A percentile compares a stretch with the other conserved stretches of the same genome.
Conservation (phyloP, 2,329 filamentous ascomycete genomes). For the Incumbomyces delicatus region DNA sequence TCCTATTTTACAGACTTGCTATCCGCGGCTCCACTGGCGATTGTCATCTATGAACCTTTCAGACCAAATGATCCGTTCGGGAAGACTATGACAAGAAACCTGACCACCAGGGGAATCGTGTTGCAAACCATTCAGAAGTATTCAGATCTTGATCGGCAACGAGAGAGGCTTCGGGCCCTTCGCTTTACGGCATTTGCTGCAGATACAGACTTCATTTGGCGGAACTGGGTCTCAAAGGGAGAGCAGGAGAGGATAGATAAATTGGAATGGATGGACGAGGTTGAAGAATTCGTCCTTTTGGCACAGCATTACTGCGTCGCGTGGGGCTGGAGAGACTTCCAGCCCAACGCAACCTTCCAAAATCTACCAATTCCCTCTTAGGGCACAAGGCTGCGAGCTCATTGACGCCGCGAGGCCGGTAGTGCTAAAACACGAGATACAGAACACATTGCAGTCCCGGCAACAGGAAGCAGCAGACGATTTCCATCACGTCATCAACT, state of each 20-base stretch:
- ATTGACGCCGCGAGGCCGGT: no score
- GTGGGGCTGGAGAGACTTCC: constrained; percentile 67
- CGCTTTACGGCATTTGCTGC: constrained; percentile 55
- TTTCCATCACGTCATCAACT: not conserved
- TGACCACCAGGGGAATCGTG: constrained; percentile 68
- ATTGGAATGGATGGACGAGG: constrained; percentile 83
- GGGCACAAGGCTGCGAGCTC: no score
- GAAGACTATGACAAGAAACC: constrained; percentile 81
- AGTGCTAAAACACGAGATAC: no score
- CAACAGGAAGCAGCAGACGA: no score
- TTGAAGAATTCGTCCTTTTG: constrained; percentile 86
- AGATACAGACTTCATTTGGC: constrained; percentile 63
- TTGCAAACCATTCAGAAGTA: constrained; percentile 75
- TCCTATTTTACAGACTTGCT: constrained; percentile 52
- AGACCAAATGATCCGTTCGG: constrained; percentile 78
- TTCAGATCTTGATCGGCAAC: constrained; percentile 58
- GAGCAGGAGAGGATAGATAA: constrained; percentile 73
- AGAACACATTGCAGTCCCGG: no score
- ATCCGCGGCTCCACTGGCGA: constrained; percentile 40
- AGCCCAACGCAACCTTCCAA: constrained; percentile 25
- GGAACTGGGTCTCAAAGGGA: constrained; percentile 55
- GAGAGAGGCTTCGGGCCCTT: constrained; percentile 52
- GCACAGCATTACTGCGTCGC: constrained; percentile 81
- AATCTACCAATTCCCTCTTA: constrained; percentile 23
- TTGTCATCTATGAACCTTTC: constrained; percentile 85